phyloP scores from a whole-genome alignment of 768 basidiomycete species.

The Leccinum truebloodii region DNA sequence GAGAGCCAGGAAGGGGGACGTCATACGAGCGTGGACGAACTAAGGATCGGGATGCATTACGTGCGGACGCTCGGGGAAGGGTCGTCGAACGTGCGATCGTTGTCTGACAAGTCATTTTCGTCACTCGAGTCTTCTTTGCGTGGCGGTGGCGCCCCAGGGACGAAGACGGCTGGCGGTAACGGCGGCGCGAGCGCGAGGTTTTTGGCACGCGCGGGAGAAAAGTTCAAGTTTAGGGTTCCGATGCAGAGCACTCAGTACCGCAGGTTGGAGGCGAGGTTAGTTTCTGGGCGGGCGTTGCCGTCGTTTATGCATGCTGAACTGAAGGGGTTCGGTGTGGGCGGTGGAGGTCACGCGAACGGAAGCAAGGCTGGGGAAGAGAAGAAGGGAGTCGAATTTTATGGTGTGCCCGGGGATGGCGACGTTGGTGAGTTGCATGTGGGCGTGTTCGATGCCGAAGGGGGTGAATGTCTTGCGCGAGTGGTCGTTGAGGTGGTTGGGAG shows the following conservation, averaged over 20 bases:
- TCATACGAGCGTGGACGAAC: slow-evolving; percentile 57
- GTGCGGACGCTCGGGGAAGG: slow-evolving; percentile 69
- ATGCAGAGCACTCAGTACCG: slow-evolving; percentile 36
- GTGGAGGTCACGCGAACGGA: not conserved
- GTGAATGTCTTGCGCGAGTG: slow-evolving; percentile 53
- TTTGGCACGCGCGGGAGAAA: slow-evolving; percentile 56
- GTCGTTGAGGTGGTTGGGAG: slow-evolving; percentile 55
- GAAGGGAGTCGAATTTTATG: slow-evolving; percentile 57
- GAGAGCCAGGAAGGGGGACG: slow-evolving; percentile 36
- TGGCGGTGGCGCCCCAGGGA: slow-evolving; percentile 28
- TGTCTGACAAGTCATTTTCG: slow-evolving; percentile 52
- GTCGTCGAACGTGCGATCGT: slow-evolving; percentile 29
- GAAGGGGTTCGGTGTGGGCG: slow-evolving; percentile 29
- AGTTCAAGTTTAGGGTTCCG: slow-evolving; percentile 58
- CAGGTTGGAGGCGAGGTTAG: slow-evolving; percentile 48
- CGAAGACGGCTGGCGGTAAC: slow-evolving; percentile 22
- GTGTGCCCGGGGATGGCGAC: slow-evolving; percentile 50
- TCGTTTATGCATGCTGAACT: slow-evolving; percentile 56
- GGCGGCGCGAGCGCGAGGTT: slow-evolving; percentile 36
- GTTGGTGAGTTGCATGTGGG: slow-evolving; percentile 57
- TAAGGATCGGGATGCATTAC: slow-evolving; percentile 69
- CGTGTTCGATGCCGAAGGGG: slow-evolving; percentile 51
- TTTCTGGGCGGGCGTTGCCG: slow-evolving; percentile 55
- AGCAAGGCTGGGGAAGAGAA: slow-evolving; percentile 38
- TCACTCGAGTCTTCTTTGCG: slow-evolving; percentile 62